Base-by-base conservation (phyloP, 352 stramenopile species). In the Pythium sukuiense region DNA sequence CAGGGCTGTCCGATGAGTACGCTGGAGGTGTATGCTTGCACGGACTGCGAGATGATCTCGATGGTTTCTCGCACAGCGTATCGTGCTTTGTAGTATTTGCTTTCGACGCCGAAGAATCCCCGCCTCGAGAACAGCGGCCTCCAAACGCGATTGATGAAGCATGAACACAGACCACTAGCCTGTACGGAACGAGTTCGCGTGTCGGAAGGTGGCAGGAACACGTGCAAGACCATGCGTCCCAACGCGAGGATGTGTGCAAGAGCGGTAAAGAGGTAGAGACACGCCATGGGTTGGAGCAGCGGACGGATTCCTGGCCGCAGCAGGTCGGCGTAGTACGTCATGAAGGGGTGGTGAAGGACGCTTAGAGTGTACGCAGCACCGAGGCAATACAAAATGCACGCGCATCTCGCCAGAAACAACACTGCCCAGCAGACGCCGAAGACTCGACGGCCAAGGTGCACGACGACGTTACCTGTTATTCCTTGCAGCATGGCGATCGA, bases 321-420 rank as follows among this genome's bases (percentile, higher is more conserved):
- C 16, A 85, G 35, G n/a, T 76, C 61, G 1, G 70, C 49, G 61
- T 85, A 85, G 68, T 83, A 87, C 46, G 48, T 50, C 52, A 82
- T 70, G 45, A 71, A 80, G 26, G 76, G 67, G 13, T 75, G 69
- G 33, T 74, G 66, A 52, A 81, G 65, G 8, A 75, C 61, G 63
- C 69, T 71, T 48, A 83, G 71, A 0, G 79, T 50, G 1, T 71
- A 64, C 1, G 59, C 59, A 1, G 46, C 54, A 0, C 14, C n/a
- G 18, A 73, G 33, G 13, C 80, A 70, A 13, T 73, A 82, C 0
- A 59, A 13, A 29, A 63, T 59, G 27, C 74, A 76, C 4, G 61
- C 26, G 0, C 30, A 26, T 7, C 49, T 66, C 20, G 49, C 12
- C 4, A 32, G 1, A 16, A 66, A 12, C 33, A 66, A 27, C 20